These are phyloP conservation scores for Mortierella sp. DNA, from an alignment of 371 early-diverging fungal species.

Conservation along the genomic window DNA sequence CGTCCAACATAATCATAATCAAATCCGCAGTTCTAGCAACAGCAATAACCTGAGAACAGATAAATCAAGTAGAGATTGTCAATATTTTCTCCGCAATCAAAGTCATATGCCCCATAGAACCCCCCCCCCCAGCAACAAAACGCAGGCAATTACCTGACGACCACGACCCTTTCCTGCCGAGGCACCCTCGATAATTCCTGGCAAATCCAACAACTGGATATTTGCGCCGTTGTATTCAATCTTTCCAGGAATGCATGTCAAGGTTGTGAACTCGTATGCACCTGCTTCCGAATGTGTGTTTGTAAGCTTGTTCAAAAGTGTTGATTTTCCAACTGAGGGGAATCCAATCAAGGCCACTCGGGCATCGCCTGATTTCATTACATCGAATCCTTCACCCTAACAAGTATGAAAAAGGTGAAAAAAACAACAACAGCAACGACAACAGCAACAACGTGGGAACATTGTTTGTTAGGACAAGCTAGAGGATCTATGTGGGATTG, in stretches of 20 bases:
- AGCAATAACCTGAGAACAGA: conserved; percentile 68
- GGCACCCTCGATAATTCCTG: conserved; percentile 99
- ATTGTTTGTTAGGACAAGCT: neutral
- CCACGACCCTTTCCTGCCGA: conserved; percentile 99
- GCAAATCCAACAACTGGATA: conserved; percentile 94
- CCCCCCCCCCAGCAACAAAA: neutral
- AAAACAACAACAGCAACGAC: neutral
- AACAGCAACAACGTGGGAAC: too few relatives aligned
- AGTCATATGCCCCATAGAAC: neutral
- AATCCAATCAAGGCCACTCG: conserved; percentile 99
- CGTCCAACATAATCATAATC: conserved; percentile 98
- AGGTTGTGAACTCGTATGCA: conserved; percentile 99
- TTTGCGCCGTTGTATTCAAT: conserved; percentile 98
- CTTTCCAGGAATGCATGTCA: conserved; percentile 98
- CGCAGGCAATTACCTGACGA: conserved; percentile 82
- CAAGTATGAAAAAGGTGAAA: conserved; percentile 1
- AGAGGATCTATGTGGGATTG: neutral
- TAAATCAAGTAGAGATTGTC: neutral
- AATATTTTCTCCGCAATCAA: neutral
- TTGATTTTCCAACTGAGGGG: conserved; percentile 99
- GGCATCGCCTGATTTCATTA: conserved; percentile 98
- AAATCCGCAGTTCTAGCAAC: conserved; percentile 98
- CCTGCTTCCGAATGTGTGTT: conserved; percentile 95
- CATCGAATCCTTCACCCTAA: conserved; percentile 97
- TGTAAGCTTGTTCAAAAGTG: conserved; percentile 96